Evolutionary conservation across 805 yeast species (phyloP).

Genomic region (Wickerhamomyces hampshirensis): DNA sequence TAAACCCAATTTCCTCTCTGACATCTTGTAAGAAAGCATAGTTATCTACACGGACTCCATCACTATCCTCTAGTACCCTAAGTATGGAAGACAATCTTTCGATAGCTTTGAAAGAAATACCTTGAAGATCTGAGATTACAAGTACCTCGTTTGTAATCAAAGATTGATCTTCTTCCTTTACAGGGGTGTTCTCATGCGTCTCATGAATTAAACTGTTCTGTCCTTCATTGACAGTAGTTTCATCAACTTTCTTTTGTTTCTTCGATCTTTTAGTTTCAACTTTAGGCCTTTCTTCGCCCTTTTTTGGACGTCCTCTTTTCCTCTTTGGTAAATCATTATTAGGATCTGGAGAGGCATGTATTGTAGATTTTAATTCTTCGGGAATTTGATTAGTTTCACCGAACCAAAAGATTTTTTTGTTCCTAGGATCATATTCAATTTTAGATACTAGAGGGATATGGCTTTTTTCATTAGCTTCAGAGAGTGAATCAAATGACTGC

Average conservation of each 20-base stretch:
- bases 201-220: no score
- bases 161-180: not conserved
- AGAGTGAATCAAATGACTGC: no score
- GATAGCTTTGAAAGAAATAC: constrained; percentile 38
- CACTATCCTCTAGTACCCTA: constrained; percentile 35
- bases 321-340: constrained; percentile 5
- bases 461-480: constrained; percentile 21
- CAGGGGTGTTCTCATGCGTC: no score
- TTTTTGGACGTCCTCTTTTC: constrained; percentile 25
- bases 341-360: not conserved
- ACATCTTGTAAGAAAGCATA: constrained; percentile 34
- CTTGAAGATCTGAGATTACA: constrained; percentile 31
- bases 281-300: constrained; percentile 20
- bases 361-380: constrained; percentile 4
- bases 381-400: constrained; percentile 5
- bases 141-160: constrained; percentile 1
- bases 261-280: constrained; percentile 8
- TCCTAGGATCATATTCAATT: constrained; percentile 4
- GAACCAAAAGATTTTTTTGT: constrained; percentile 12
- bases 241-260: constrained; percentile 3
- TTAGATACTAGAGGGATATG: constrained; percentile 23
- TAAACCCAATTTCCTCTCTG: constrained; percentile 37
- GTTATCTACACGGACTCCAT: constrained; percentile 45
- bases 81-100: constrained; percentile 41
- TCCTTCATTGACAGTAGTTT: not conserved